Base-by-base conservation (phyloP, 345 rosid species). In the Eucalyptus coolabah region DNA sequence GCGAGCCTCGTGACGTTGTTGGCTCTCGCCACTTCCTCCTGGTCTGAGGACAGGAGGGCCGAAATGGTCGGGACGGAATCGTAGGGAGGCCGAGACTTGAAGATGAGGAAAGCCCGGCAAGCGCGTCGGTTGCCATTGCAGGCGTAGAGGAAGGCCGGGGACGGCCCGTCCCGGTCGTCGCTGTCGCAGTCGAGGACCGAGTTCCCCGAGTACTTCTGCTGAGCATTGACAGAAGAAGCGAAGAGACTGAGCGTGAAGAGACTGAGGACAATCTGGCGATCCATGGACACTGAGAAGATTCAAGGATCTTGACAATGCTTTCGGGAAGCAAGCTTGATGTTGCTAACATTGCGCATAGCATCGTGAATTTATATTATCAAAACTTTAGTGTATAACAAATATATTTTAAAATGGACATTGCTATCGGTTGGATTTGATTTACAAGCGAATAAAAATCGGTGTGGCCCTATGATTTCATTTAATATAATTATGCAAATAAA, bases 31-130 rank as follows among this genome's bases (percentile, higher is more conserved):
- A 93, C 56, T 59, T 89, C 92, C 16, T 86, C 91, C 50, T 6
- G 72, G 89, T 89, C 89, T 7, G 95, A 86, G 7, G 94, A 93
- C 37, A 86, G 87, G 85, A 93, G 91, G 56, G 88, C 32, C 28
- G 95, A 91, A 80, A 94, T 94, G n/a, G 87, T n/a, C 16, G 93
- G 81, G 34, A 93, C 93, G 1, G 96, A 90, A 67, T 92, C 34
- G 56, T 88, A 91, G 51, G 91, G 90, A 40, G 93, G 90, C 65
- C 90, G 88, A 60, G 96, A 87, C 49, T 87, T 91, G 93, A 93
- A 93, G 90, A 93, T 90, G 18, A 94, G 93, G 89, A 93, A 94
- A 56, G 95, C 91, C 45, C 47, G 87, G 91, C 94, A 94, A 42
- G 88, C 26, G 34, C 18, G 85, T 47, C 50, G 12, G 50, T 56